Conservation (phyloP, 2,329 filamentous ascomycete genomes). For the Claviceps cyperi region DNA sequence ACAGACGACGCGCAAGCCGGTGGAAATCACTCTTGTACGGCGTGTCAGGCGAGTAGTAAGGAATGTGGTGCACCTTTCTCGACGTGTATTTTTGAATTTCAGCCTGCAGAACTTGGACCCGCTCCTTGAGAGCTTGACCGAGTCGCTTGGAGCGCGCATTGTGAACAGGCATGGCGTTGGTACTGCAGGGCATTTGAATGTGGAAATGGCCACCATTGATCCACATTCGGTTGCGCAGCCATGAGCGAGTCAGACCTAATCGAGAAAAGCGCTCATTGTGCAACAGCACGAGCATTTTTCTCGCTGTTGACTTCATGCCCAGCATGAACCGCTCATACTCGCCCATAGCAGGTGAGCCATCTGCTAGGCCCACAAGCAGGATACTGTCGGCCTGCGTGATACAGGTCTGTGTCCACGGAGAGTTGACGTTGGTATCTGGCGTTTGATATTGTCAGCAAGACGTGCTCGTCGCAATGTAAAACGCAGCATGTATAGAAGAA, state of each 20-base stretch:
- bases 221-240: conserved; percentile 89
- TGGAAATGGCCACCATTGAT: conserved; percentile 97
- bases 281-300: conserved; percentile 81
- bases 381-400: conserved; percentile 96
- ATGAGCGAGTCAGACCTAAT: conserved; percentile 72
- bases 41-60: conserved; percentile 80
- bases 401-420: conserved; percentile 96
- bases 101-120: conserved; percentile 86
- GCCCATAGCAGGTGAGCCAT: conserved; percentile 77
- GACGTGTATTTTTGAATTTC: conserved; percentile 98
- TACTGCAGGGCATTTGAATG: conserved; percentile 83
- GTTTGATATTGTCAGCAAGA: conserved; percentile 15
- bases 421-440: conserved; percentile 84
- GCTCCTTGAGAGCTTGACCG: conserved; percentile 74
- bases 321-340: conserved; percentile 95
- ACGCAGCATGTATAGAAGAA: conserved; percentile 4
- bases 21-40: conserved; percentile 97
- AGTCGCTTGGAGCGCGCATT: conserved; percentile 56
- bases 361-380: conserved; percentile 77
- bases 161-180: conserved; percentile 61
- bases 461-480: background rate
- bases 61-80: conserved; percentile 72
- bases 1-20: conserved; percentile 73
- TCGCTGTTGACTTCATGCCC: conserved; percentile 91
- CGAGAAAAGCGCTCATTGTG: conserved; percentile 80